Base-by-base conservation (phyloP, 1,284 basidiomycete genomes). In the Ceratobasidium papillatum region DNA sequence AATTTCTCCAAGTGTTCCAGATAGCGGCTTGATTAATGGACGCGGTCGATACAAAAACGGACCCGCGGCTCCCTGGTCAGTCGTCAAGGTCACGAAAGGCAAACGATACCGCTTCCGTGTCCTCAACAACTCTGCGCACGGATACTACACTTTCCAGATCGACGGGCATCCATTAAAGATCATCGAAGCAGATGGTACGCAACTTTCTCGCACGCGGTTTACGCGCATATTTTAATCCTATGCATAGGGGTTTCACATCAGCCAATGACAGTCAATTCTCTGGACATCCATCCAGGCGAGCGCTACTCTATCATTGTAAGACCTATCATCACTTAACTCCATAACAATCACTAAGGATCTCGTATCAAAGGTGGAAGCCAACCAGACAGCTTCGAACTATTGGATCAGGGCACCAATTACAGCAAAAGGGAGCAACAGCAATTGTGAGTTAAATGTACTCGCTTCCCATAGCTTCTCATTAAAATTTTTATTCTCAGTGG, bases 91-190 rank as follows among this genome's bases (percentile, higher is more conserved):
- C 45, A 72, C 76, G 3, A 76, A 77, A 19, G 81, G 81, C 5
- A 81, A 82, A 71, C 82, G 83, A n/a, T 86, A 88, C 77, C 84
- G 88, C 5, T 84, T 90, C 79, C 85, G 89, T 4, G 79, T 90
- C 49, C 83, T 89, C 74, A 85, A 87, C 61, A 81, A 86, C 1
- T 82, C 27, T 81, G 30, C 78, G 77, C 38, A 79, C 80, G 64
- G 80, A n/a, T 72, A 59, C 43, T 72, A 78, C 30, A 74, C 78
- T 68, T 78, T 81, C 74, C 74, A 76, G 14, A 78, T 79, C 14
- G 79, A 80, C 43, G 76, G 74, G 12, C 78, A 79, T 66, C 66
- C 62, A 25, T 41, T 79, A 5, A 73, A 59, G 4, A 68, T 80
- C 75, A 84, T 84, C 62, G 81, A 83, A 75, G 81, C 78, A 0